These are phyloP conservation scores for Auriculariales sp. DNA, from an alignment of 768 basidiomycete genomes.

Conservation along the genomic window DNA sequence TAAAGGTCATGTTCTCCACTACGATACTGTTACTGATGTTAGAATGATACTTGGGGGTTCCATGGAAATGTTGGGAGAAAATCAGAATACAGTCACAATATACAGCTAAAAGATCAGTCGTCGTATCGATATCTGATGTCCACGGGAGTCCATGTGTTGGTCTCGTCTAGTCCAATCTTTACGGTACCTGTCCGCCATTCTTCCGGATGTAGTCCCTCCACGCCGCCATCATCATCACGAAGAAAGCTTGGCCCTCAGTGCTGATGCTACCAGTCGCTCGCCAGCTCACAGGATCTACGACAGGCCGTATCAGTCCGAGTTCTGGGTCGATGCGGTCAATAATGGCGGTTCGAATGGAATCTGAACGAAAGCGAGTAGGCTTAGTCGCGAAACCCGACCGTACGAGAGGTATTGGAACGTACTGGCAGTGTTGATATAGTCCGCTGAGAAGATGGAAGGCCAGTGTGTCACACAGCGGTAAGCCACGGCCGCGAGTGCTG, in stretches of 20 bases:
- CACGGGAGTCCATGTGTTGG: too few species aligned
- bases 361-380: neutral
- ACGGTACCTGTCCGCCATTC: too few species aligned
- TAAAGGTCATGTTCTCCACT: too few species aligned
- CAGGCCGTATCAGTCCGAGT: slow-evolving; percentile 21
- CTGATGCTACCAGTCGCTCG: slow-evolving; percentile 13
- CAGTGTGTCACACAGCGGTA: slow-evolving; percentile 16
- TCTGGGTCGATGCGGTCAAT: neutral
- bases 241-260: slow-evolving; percentile 8
- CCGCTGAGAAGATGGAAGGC: slow-evolving; percentile 17
- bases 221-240: neutral
- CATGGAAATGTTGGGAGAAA: too few species aligned
- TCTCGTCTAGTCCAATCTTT: too few species aligned
- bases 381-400: slow-evolving; percentile 18
- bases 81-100: too few species aligned
- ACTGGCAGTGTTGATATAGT: slow-evolving; percentile 17
- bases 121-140: too few species aligned
- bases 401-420: slow-evolving; percentile 15
- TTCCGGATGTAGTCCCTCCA: neutral
- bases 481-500: slow-evolving; percentile 14
- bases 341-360: neutral
- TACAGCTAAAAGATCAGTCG: too few species aligned
- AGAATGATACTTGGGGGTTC: too few species aligned
- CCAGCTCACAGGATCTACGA: slow-evolving; percentile 23
- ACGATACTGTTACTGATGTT: too few species aligned